These are phyloP conservation scores for Aspergillus flavus DNA, from an alignment of 2,329 filamentous ascomycete species.

Conservation along the genomic window DNA sequence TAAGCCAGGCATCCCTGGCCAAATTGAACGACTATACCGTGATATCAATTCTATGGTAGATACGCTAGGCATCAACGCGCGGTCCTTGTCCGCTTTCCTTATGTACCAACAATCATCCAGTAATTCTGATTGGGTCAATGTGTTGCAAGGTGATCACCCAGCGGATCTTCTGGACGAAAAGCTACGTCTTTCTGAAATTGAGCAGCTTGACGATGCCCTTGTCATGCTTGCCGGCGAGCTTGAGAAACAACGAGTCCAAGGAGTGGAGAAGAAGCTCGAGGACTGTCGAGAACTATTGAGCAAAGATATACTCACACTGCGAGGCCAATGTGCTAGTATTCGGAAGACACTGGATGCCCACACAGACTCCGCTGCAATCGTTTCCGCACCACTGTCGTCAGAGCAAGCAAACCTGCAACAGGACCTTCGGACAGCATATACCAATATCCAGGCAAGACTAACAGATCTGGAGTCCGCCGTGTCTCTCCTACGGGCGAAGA, in stretches of 20 bases:
- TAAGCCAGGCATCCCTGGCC: slow-evolving; percentile 52
- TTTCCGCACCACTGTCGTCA: slow-evolving; percentile 74
- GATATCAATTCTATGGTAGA: slow-evolving; percentile 81
- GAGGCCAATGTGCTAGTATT: slow-evolving; percentile 75
- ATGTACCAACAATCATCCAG: slow-evolving; percentile 45
- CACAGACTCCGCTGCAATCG: slow-evolving; percentile 69
- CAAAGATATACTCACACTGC: slow-evolving; percentile 71
- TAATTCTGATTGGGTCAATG: slow-evolving; percentile 52
- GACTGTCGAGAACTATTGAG: slow-evolving; percentile 66
- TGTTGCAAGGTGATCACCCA: slow-evolving; percentile 52
- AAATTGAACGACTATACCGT: slow-evolving; percentile 53
- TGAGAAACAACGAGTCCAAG: slow-evolving; percentile 67
- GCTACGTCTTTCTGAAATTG: slow-evolving; percentile 77
- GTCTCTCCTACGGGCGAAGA: slow-evolving; percentile 74
- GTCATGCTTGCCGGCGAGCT: slow-evolving; percentile 67
- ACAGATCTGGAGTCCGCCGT: slow-evolving; percentile 78
- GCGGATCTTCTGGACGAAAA: slow-evolving; percentile 70
- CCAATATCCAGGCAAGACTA: slow-evolving; percentile 72
- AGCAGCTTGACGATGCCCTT: slow-evolving; percentile 66
- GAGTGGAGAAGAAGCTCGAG: slow-evolving; percentile 69
- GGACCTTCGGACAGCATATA: slow-evolving; percentile 76
- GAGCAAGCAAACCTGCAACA: slow-evolving; percentile 84
- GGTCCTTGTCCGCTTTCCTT: slow-evolving; percentile 63
- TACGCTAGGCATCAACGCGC: slow-evolving; percentile 82
- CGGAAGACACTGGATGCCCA: slow-evolving; percentile 72